These are phyloP conservation scores for Apiotrichum mycotoxinovorans DNA, from an alignment of 1,284 basidiomycete genomes.

Conservation along the genomic window DNA sequence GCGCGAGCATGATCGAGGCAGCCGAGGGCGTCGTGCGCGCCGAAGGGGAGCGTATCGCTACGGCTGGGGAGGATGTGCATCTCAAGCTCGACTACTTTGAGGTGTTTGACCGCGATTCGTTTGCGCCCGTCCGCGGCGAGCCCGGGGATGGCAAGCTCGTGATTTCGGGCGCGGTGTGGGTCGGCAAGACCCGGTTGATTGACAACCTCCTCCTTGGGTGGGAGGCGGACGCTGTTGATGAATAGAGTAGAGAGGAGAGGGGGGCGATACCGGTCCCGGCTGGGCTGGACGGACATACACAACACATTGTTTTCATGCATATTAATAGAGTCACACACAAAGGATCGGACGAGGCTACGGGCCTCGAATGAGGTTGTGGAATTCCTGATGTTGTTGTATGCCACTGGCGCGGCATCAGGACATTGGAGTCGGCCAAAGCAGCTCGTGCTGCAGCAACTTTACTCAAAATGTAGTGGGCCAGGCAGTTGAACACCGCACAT, in stretches of 20 bases:
- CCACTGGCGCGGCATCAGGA: too few relatives aligned
- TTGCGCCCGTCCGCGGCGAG: constrained; percentile 50
- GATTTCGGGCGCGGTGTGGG: constrained; percentile 82
- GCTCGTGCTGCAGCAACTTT: too few relatives aligned
- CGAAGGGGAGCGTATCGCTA: constrained; percentile 47
- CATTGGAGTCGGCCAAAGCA: too few relatives aligned
- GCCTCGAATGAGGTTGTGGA: too few relatives aligned
- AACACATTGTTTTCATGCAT: too few relatives aligned
- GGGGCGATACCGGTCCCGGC: background rate
- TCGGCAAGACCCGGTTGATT: constrained; percentile 84
- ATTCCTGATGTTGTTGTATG: too few relatives aligned
- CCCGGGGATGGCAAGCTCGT: constrained; percentile 57
- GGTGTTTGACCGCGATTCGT: constrained; percentile 75
- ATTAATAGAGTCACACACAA: too few relatives aligned
- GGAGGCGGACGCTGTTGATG: constrained; percentile 42
- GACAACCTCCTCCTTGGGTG: constrained; percentile 82
- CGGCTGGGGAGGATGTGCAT: constrained; percentile 53
- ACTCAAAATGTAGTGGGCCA: too few relatives aligned
- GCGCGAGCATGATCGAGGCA: constrained; percentile 56
- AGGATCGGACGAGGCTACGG: too few relatives aligned
- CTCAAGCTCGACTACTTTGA: constrained; percentile 80
- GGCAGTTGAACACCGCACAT: too few relatives aligned
- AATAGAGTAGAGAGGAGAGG: background rate
- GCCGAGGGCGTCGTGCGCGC: constrained; percentile 30
- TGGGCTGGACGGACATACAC: too few relatives aligned